Evolutionary conservation across 179 eudicot species (phyloP).

Genomic region (Actinidia chinensis): DNA sequence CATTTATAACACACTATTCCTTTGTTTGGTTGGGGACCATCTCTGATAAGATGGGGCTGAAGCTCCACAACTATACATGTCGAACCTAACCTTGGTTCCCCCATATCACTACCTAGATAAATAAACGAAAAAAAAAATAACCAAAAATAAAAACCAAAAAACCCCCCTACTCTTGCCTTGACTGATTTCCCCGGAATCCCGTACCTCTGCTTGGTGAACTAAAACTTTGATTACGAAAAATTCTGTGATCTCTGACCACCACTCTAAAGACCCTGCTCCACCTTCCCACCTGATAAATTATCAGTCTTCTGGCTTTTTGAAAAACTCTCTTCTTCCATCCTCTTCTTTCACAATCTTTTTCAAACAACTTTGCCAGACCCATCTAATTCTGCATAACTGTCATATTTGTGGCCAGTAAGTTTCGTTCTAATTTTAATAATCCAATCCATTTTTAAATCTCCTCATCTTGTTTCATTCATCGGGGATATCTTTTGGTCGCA

Average conservation of each 20-base stretch:
- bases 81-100: not conserved
- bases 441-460: not conserved
- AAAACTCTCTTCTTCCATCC: not conserved
- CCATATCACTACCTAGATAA: not conserved
- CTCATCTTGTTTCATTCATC: not conserved
- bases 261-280: not conserved
- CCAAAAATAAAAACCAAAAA: too few species aligned
- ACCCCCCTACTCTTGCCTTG: too few species aligned
- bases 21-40: not conserved
- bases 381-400: not conserved
- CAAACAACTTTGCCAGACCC: not conserved
- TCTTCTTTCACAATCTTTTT: not conserved
- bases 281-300: not conserved
- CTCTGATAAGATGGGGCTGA: not conserved
- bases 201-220: not conserved
- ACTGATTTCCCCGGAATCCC: not conserved
- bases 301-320: not conserved
- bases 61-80: not conserved
- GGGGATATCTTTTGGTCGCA: not conserved
- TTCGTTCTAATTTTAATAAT: not conserved
- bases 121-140: too few species aligned
- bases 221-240: not conserved
- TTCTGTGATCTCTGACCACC: not conserved
- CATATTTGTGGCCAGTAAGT: not conserved
- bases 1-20: not conserved